These are phyloP conservation scores for Raffaelea deltoideospora DNA, from an alignment of 2,329 filamentous ascomycete species.

Conservation along the genomic window DNA sequence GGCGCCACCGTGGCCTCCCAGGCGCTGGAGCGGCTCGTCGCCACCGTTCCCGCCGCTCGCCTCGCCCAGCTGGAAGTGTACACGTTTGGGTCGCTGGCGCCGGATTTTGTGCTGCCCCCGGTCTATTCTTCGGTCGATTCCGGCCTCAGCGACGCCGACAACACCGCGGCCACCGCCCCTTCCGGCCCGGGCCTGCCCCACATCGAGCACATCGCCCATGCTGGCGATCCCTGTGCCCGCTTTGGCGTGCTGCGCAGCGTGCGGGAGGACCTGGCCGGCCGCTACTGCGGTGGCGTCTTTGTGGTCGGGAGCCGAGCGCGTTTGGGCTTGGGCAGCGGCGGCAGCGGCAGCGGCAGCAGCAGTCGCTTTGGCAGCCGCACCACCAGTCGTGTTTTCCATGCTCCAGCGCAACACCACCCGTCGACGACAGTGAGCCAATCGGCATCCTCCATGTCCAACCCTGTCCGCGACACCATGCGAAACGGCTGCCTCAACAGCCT, in stretches of 20 bases:
- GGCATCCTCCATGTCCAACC: too few relatives aligned
- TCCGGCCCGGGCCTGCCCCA: conserved; percentile 10
- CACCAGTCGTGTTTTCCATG: too few relatives aligned
- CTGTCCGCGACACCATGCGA: too few relatives aligned
- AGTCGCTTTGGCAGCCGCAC: too few relatives aligned
- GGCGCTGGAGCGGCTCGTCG: conserved; percentile 20
- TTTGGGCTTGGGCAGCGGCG: neutral
- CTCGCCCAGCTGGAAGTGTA: conserved; percentile 26
- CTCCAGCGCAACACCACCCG: too few relatives aligned
- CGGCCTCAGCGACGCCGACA: neutral
- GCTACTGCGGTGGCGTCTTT: conserved; percentile 24
- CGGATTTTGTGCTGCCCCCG: conserved; percentile 22
- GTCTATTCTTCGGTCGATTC: too few relatives aligned
- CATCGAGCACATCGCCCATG: conserved; percentile 21
- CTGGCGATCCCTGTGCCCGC: conserved; percentile 21
- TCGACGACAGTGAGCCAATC: too few relatives aligned
- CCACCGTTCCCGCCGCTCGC: conserved; percentile 20
- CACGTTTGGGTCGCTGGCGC: conserved; percentile 25
- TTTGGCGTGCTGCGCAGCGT: conserved; percentile 22
- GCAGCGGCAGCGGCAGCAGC: neutral
- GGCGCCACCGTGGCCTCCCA: conserved; percentile 21
- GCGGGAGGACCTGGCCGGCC: conserved; percentile 18
- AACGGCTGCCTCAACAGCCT: too few relatives aligned
- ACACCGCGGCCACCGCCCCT: conserved; percentile 7
- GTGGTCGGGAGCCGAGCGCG: conserved; percentile 12